Conservation (phyloP, 768 basidiomycete species). For the Termitomyces titanicus region DNA sequence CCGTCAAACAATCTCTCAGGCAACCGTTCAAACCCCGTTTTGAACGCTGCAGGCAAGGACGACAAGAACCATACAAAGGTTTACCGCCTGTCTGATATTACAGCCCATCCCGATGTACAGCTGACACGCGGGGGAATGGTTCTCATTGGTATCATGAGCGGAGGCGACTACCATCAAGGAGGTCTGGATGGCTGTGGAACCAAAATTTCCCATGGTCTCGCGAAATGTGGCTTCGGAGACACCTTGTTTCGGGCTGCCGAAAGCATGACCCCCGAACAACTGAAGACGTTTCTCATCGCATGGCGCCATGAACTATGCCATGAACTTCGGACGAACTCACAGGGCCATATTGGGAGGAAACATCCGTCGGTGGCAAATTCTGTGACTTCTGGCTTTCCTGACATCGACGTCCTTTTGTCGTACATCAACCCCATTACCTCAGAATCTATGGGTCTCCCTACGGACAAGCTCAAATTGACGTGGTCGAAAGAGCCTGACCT, state of each 20-base stretch:
- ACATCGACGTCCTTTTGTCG: conserved; percentile 67
- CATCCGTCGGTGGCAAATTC: conserved; percentile 58
- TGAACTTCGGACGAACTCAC: conserved; percentile 69
- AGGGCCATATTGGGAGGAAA: conserved; percentile 61
- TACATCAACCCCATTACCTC: conserved; percentile 80
- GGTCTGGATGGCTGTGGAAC: conserved; percentile 68
- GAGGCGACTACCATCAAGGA: conserved; percentile 83
- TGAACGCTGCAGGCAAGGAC: conserved; percentile 65
- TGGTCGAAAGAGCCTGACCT: conserved; percentile 65
- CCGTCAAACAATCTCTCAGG: conserved; percentile 71
- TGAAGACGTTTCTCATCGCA: conserved; percentile 49
- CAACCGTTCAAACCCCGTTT: conserved; percentile 58
- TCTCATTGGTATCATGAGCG: conserved; percentile 80
- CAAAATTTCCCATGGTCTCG: conserved; percentile 72
- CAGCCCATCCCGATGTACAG: conserved; percentile 33
- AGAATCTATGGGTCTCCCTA: conserved; percentile 47
- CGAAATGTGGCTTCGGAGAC: conserved; percentile 79
- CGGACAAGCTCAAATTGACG: conserved; percentile 32
- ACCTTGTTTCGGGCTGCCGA: conserved; percentile 57
- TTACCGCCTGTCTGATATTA: conserved; percentile 39
- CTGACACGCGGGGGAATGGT: conserved; percentile 74
- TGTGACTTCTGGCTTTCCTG: conserved; percentile 67
- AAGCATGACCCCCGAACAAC: conserved; percentile 37
- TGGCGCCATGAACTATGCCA: conserved; percentile 64
- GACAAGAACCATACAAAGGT: conserved; percentile 67